Evolutionary conservation across 768 basidiomycete genomes (phyloP).

Genomic region (Tricholoma flavovirens): DNA sequence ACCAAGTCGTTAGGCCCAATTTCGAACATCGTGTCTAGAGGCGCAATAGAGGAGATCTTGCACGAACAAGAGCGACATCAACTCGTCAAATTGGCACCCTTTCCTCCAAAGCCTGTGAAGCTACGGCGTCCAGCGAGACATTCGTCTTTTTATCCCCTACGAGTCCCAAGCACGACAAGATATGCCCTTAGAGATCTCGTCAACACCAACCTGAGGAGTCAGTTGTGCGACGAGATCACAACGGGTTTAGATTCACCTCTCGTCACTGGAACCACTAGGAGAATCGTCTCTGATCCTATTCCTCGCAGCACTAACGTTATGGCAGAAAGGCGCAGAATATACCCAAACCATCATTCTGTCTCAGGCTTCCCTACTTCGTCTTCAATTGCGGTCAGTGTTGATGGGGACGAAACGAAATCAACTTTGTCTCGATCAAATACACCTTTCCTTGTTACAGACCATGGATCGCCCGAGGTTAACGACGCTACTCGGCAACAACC

Average conservation of each 20-base stretch:
- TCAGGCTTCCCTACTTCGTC: not conserved
- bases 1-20: slow-evolving; percentile 5
- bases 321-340: not conserved
- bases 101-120: not conserved
- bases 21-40: not conserved
- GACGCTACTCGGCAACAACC: not conserved
- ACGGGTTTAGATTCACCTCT: slow-evolving; percentile 1
- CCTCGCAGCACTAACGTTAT: slow-evolving; percentile 6
- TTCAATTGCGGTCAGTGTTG: not conserved
- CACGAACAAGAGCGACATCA: not conserved
- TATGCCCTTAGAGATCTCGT: slow-evolving; percentile 14
- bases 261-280: slow-evolving; percentile 12
- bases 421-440: not conserved
- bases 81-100: not conserved
- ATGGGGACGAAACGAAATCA: not conserved
- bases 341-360: not conserved
- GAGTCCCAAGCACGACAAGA: slow-evolving; percentile 2
- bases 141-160: slow-evolving; percentile 7
- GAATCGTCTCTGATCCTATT: slow-evolving; percentile 29
- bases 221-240: slow-evolving; percentile 15
- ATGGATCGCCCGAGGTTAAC: not conserved
- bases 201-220: slow-evolving; percentile 16
- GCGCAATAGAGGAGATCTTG: not conserved
- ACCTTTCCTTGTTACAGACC: not conserved
- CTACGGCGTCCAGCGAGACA: slow-evolving; percentile 2